Base-by-base conservation (phyloP, 192 early-diverging fungal species). In the Fimicolochytrium jonesii region DNA sequence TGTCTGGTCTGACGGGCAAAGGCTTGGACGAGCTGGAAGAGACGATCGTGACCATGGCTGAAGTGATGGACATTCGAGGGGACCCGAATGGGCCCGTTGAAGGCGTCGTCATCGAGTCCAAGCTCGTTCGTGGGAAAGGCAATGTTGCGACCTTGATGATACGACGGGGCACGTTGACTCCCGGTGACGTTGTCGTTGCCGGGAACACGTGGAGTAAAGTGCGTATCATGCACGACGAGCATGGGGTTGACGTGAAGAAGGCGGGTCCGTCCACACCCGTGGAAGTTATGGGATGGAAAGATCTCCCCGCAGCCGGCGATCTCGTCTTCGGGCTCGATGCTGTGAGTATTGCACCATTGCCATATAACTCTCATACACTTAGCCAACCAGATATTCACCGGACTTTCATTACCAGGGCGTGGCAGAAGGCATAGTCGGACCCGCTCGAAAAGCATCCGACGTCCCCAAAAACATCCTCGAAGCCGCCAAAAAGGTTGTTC, bases 221-320 rank as follows among this genome's bases (percentile, higher is more conserved):
- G 11, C 77, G 90, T 52, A 76, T 80, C 11, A 86, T 98, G 79
- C 79, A 79, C 1, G 89, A 94, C 58, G 90, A 96, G 55, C 76
- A 78, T 35, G 89, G 91, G 17, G 78, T 82, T 35, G 37, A 73
- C 1, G 69, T 95, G 7, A 81, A 85, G 61, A 71, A 83, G 58
- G 92, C 90, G n/a, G 79, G 80, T 10, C 95, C 95, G 2, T 91
- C 90, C 20, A 81, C 75, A 1, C 90, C 95, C 3, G 92, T 95
- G 41, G 83, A 89, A 62, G 79, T 95, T 11, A 87, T 83, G 66
- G 95, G 95, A 3, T 98, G 95, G 95, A 91, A 92, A 60, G 90
- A 90, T 9, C 74, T 95, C 28, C 95, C 95, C 6, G 73, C 78
- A 34, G 92, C 95, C 15, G 95, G 95, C 25, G 94, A 98, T 61